Evolutionary conservation across 345 rosid species (phyloP).

Genomic region (Hevea brasiliensis): DNA sequence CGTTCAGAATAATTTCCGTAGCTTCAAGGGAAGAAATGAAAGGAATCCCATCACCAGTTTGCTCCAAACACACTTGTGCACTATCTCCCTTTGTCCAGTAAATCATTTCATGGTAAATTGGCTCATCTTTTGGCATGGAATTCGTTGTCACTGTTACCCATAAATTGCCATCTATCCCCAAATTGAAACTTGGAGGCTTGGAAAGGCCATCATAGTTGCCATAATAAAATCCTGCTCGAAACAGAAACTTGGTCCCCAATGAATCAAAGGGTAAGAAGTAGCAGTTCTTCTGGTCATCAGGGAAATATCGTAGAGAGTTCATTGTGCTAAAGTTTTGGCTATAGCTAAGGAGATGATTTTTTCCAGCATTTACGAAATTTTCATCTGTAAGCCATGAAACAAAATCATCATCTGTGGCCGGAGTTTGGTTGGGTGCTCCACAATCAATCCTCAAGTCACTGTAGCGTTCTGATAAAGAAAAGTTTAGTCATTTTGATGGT

Average conservation of each 20-base stretch:
- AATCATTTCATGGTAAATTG: constrained; percentile 24
- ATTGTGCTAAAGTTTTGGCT: constrained; percentile 4
- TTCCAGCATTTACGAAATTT: constrained; percentile 7
- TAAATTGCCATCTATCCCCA: constrained; percentile 27
- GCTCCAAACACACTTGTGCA: constrained; percentile 22
- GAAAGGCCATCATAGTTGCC: constrained; percentile 30
- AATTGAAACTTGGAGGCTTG: constrained; percentile 22
- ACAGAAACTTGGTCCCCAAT: background rate
- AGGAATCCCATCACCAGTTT: constrained; percentile 16
- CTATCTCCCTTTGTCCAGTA: background rate
- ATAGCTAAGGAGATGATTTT: background rate
- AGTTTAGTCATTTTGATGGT: no score
- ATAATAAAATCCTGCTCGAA: constrained; percentile 23
- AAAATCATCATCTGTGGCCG: background rate
- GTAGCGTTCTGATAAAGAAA: background rate
- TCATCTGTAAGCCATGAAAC: constrained; percentile 8
- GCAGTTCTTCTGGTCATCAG: constrained; percentile 12
- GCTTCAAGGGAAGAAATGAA: constrained; percentile 38
- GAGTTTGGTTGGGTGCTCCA: constrained; percentile 19
- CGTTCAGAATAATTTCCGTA: background rate
- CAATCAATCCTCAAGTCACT: background rate
- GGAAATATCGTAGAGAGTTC: constrained; percentile 11
- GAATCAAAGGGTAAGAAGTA: background rate
- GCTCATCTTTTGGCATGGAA: constrained; percentile 9
- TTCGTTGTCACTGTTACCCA: constrained; percentile 29